Percentiles rank a stretch among this genome's conserved stretches.
These are phyloP conservation scores for Microbotryum saponariae DNA, from an alignment of 1,284 basidiomycete genomes.

Conservation along the genomic window DNA sequence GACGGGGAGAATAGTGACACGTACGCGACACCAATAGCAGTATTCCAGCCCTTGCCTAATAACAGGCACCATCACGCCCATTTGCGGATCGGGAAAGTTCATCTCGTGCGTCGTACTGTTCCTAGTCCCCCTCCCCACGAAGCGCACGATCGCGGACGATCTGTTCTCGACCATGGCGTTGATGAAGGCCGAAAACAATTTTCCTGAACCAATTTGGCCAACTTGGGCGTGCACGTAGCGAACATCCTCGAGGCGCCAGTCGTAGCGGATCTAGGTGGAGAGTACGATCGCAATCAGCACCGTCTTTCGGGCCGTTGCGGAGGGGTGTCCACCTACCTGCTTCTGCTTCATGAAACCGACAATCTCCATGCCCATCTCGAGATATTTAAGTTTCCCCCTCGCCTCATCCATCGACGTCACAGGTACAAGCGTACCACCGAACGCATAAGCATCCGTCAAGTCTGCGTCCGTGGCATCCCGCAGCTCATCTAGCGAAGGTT, in stretches of 20 bases:
- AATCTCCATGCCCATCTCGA: conserved; percentile 76
- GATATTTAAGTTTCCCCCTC: conserved; percentile 61
- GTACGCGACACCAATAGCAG: conserved; percentile 70
- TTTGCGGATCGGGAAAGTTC: conserved; percentile 59
- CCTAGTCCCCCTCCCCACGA: conserved; percentile 51
- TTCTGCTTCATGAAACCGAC: conserved; percentile 67
- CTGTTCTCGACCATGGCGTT: conserved; percentile 65
- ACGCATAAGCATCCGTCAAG: conserved; percentile 77
- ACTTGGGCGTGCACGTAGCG: conserved; percentile 78
- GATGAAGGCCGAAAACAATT: conserved; percentile 75
- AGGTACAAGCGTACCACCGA: conserved; percentile 80
- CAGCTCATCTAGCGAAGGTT: conserved; percentile 41
- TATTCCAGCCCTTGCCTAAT: conserved; percentile 52
- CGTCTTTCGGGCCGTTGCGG: neutral
- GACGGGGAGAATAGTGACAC: conserved; percentile 18
- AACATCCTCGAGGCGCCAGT: conserved; percentile 75
- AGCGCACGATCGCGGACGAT: conserved; percentile 68
- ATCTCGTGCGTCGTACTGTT: conserved; percentile 4
- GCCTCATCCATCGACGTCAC: conserved; percentile 58
- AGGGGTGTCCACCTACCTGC: conserved; percentile 49
- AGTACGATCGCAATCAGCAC: neutral
- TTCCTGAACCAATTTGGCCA: conserved; percentile 60
- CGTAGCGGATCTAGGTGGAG: conserved; percentile 59
- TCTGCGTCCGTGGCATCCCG: conserved; percentile 58
- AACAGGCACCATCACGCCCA: conserved; percentile 58